Evolutionary conservation across 805 yeast genomes (phyloP), one percentile per base, ranked within the genome.

Genomic region (Scheffersomyces coipomensis): DNA sequence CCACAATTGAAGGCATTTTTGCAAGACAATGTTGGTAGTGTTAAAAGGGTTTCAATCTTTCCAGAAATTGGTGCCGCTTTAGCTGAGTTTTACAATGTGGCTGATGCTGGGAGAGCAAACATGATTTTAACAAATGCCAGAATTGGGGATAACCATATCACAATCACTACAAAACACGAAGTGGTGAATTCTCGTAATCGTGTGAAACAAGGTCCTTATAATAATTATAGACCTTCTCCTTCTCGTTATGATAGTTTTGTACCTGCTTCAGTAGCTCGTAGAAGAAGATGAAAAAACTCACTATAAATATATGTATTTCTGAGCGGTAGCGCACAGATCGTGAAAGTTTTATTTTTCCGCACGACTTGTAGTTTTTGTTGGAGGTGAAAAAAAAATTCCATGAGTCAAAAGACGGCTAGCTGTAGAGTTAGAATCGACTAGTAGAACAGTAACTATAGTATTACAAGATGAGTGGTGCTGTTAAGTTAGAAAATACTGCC

Each of bases 401-500:
- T 27, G 30, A 27, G n/a, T 27, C 17, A 27, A 15, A n/a, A n/a
- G n/a, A n/a, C n/a, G n/a, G n/a, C n/a, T n/a, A n/a, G n/a, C n/a
- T n/a, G n/a, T n/a, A n/a, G n/a, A n/a, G n/a, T n/a, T n/a, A n/a
- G n/a, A n/a, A n/a, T n/a, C n/a, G n/a, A n/a, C n/a, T n/a, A n/a
- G n/a, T n/a, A n/a, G n/a, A n/a, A n/a, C n/a, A n/a, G n/a, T n/a
- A 21, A 21, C 23, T 21, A 21, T 21, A 21, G 23, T 9, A 21
- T 21, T 21, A 21, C 18, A 51, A 30, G 35, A 68, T 69, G 73
- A 66, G 72, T 59, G 63, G 64, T 45, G 51, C 68, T 21, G 58
- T 66, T 38, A 66, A 64, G 51, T 55, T 66, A 47, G 73, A 72
- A 55, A 75, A 87, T 69, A 93, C 99, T 39, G 78, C 87, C 51